These are phyloP conservation scores for Pseudophaeomoniella oleicola DNA, from an alignment of 2,329 filamentous ascomycete species.

Conservation along the genomic window DNA sequence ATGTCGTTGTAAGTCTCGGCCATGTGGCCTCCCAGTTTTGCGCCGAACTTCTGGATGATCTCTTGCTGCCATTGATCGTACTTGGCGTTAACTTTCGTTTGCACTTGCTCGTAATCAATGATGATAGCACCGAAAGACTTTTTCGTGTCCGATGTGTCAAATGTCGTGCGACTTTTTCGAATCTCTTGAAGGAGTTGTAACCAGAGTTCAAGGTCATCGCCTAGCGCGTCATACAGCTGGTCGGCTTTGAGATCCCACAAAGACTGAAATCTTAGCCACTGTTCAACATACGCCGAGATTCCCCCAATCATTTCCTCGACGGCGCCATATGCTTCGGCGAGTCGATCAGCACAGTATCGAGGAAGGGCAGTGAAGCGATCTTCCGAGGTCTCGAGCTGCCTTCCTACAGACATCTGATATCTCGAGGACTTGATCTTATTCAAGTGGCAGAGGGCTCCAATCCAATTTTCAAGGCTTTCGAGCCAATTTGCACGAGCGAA, in stretches of 20 bases:
- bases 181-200: conserved; percentile 94
- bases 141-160: conserved; percentile 91
- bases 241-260: conserved; percentile 96
- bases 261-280: conserved; percentile 97
- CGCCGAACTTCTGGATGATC: conserved; percentile 83
- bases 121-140: conserved; percentile 85
- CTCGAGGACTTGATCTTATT: conserved; percentile 88
- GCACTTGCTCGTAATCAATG: conserved; percentile 96
- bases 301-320: conserved; percentile 71
- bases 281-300: conserved; percentile 78
- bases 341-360: conserved; percentile 62
- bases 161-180: conserved; percentile 84
- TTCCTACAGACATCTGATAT: conserved; percentile 74
- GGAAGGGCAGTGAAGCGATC: conserved; percentile 77
- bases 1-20: conserved; percentile 85
- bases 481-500: conserved; percentile 90
- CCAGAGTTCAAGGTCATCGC: conserved; percentile 85
- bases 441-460: conserved; percentile 81
- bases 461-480: conserved; percentile 80
- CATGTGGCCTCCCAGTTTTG: conserved; percentile 77
- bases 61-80: conserved; percentile 99
- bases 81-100: conserved; percentile 96
- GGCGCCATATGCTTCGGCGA: conserved; percentile 66
- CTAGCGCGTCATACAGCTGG: conserved; percentile 82
- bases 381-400: conserved; percentile 39